A percentile compares a stretch with the other conserved stretches of the same genome.
phyloP scores from a whole-genome alignment of 2,329 filamentous ascomycete genomes.

The Rosellinia necatrix region DNA sequence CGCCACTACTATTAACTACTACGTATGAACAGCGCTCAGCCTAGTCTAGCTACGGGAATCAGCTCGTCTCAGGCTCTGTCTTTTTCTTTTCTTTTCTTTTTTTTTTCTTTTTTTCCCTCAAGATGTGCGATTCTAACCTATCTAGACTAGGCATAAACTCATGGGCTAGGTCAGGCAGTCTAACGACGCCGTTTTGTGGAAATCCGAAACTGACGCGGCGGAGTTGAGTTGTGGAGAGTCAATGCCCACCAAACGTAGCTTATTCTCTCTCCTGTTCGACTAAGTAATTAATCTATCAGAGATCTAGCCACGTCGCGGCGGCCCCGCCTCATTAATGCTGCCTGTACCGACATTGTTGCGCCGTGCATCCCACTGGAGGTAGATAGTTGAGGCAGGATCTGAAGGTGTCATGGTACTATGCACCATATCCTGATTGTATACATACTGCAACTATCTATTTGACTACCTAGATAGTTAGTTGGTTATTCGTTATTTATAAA shows the following conservation, averaged over 20 bases:
- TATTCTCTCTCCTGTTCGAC: not conserved
- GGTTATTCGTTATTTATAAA: too few relatives aligned
- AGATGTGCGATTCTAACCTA: too few relatives aligned
- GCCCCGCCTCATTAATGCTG: constrained; percentile 1
- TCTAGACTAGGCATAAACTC: too few relatives aligned
- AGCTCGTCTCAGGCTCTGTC: constrained; percentile 15
- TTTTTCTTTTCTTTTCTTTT: not conserved
- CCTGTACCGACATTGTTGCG: not conserved
- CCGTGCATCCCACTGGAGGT: not conserved
- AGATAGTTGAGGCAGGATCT: too few relatives aligned
- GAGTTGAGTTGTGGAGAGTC: constrained; percentile 1
- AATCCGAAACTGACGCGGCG: constrained; percentile 2
- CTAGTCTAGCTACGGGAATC: constrained; percentile 13
- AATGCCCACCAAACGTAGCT: not conserved
- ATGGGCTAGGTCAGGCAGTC: too few relatives aligned
- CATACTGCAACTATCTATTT: too few relatives aligned
- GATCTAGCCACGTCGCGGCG: constrained; percentile 11
- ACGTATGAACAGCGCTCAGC: too few relatives aligned
- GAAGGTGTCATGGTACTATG: too few relatives aligned
- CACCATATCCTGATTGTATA: too few relatives aligned
- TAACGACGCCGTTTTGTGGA: not conserved
- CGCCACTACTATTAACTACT: constrained; percentile 25
- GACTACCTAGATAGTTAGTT: too few relatives aligned
- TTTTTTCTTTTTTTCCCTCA: too few relatives aligned
- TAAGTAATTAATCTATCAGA: not conserved